Percentiles rank a stretch among this genome's conserved stretches.
phyloP scores from a whole-genome alignment of 805 yeast genomes.

The Wickerhamiella nectarea region DNA sequence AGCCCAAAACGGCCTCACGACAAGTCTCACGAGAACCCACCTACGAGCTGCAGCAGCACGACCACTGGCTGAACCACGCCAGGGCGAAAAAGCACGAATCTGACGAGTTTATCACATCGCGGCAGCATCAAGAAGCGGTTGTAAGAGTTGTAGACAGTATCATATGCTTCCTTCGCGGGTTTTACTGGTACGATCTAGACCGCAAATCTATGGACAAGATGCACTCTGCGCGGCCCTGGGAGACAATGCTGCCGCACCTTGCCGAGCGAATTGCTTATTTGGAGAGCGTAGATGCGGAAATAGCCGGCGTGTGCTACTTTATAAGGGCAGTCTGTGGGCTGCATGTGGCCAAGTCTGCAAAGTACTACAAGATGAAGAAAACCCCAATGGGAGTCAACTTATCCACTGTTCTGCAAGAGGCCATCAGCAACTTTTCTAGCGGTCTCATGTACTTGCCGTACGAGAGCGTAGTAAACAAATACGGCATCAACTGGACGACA shows the following conservation, averaged over 20 bases:
- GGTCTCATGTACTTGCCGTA: slow-evolving; percentile 21
- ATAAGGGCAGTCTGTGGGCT: slow-evolving; percentile 20
- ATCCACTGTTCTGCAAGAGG: slow-evolving; percentile 7
- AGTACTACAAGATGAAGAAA: not conserved
- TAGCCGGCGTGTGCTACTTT: slow-evolving; percentile 24
- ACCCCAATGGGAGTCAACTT: not conserved
- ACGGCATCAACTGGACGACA: slow-evolving; percentile 17
- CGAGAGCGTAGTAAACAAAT: slow-evolving; percentile 15
- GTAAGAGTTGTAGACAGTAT: slow-evolving; percentile 31
- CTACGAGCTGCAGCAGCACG: not conserved
- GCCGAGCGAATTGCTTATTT: slow-evolving; percentile 20
- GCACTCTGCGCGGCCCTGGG: slow-evolving; percentile 27
- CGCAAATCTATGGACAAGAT: slow-evolving; percentile 20
- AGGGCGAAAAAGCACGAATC: slow-evolving; percentile 30
- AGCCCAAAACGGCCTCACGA: slow-evolving; percentile 3
- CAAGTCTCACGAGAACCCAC: not conserved
- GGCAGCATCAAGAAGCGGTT: slow-evolving; percentile 24
- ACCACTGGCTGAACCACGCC: slow-evolving; percentile 29
- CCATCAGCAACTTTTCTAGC: slow-evolving; percentile 21
- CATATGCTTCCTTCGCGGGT: slow-evolving; percentile 28
- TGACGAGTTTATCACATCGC: slow-evolving; percentile 24
- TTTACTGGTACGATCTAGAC: slow-evolving; percentile 29
- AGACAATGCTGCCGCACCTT: slow-evolving; percentile 26
- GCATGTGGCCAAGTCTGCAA: not conserved
- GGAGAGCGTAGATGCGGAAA: slow-evolving; percentile 17